Evolutionary conservation across 2,329 filamentous ascomycete species (phyloP), one percentile per base, ranked within the genome.

Genomic region (Hansfordia pulvinata): DNA sequence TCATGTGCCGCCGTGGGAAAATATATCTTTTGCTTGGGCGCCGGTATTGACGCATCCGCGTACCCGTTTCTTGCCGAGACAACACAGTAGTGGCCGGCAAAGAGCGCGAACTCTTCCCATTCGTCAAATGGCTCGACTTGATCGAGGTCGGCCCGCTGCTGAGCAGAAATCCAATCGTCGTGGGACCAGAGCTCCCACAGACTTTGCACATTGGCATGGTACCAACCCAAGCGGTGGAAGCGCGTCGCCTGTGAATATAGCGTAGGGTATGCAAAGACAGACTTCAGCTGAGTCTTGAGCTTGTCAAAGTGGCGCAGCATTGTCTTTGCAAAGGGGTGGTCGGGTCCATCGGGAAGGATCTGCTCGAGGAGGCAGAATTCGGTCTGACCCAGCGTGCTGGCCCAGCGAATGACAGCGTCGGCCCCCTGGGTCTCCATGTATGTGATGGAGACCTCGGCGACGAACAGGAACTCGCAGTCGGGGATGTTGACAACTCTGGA

Each of bases 61-160:
- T 27, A 34, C 16, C 35, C n/a, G n/a, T n/a, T 70, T 21, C 56
- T 63, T 10, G 83, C 82, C 26, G 72, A 60, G 7, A 93, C 60
- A 22, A 94, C 54, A 39, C 86, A 80, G 50, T 93, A 93, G 50
- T 94, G 86, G 18, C 75, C 74, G 3, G 70, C 73, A 48, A 92
- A 93, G 1, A 93, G 58, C 3, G 79, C 75, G 44, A 94, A 85
- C 42, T 94, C 88, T 50, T 96, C 88, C 84, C 84, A 93, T 52
- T 94, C 86, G 48, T 96, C 88, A 44, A 96, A 94, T 1, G 78
- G 73, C 43, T 94, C 88, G 10, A 85, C 52, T 1, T 55, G 44
- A 39, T 93, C 77, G 10, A 94, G 53, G 8, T 54, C 54, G 19
- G 47, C 55, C 35, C 82, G 67, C 34, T 82, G 64, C 2, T 61